phyloP scores from a whole-genome alignment of 768 basidiomycete genomes.

The Boletus patriciae region DNA sequence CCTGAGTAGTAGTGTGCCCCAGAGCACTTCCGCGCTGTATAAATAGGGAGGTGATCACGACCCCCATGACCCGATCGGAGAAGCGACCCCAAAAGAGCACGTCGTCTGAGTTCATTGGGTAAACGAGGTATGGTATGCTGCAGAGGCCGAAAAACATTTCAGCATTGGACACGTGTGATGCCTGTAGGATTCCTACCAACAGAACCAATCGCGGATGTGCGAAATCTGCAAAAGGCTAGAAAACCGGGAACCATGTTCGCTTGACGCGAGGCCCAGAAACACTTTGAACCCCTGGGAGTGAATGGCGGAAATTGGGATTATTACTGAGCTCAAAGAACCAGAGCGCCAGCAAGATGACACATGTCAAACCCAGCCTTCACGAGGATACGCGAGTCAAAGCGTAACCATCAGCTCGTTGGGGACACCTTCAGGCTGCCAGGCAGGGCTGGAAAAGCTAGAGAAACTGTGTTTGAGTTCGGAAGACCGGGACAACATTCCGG shows the following conservation, averaged over 20 bases:
- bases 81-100: neutral
- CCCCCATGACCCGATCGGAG: neutral
- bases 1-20: neutral
- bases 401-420: neutral
- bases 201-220: neutral
- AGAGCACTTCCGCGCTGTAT: conserved; percentile 2
- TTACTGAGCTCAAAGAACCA: neutral
- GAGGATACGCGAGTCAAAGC: neutral
- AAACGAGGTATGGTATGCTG: neutral
- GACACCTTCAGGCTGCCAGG: neutral
- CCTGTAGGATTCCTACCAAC: neutral
- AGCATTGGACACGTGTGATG: neutral
- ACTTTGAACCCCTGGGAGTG: neutral
- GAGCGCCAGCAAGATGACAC: neutral
- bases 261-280: neutral
- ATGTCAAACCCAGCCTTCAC: neutral
- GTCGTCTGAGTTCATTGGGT: neutral
- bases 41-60: conserved; percentile 12
- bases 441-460: neutral
- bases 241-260: neutral
- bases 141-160: neutral
- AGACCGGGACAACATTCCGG: neutral
- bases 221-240: neutral
- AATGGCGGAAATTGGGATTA: neutral
- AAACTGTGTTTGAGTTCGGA: neutral